A percentile compares a stretch with the other conserved stretches of the same genome.
Conservation (phyloP, 148 eudicot genomes). For the Rhododendron kiyosumense region DNA sequence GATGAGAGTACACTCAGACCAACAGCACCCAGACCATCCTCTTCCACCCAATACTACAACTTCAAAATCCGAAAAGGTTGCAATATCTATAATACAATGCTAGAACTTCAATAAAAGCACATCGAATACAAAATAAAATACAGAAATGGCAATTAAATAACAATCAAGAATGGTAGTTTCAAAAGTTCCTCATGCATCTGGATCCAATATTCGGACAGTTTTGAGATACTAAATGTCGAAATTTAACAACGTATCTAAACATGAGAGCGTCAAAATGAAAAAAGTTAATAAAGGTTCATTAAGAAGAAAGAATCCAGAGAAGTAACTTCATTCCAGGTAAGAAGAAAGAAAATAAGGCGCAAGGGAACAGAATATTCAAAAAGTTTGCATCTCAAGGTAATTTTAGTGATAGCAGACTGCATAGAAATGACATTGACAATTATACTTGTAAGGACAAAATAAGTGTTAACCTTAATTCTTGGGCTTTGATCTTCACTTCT, state of each 20-base stretch:
- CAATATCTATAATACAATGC: background rate
- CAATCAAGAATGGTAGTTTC: background rate
- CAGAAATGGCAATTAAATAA: background rate
- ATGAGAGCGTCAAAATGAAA: background rate
- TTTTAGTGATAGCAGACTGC: background rate
- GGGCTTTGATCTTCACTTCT: constrained; percentile 72
- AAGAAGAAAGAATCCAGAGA: background rate
- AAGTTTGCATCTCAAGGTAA: background rate
- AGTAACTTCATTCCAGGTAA: background rate
- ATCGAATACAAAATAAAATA: no score
- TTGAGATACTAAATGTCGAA: background rate
- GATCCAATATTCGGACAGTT: background rate
- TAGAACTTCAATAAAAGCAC: background rate
- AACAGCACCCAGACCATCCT: background rate
- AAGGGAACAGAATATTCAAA: background rate
- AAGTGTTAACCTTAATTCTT: constrained; percentile 61
- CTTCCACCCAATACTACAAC: background rate
- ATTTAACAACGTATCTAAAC: background rate
- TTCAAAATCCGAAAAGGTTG: background rate
- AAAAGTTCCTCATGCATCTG: background rate
- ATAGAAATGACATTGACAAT: background rate
- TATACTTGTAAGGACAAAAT: background rate
- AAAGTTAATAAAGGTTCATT: no score
- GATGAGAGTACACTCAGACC: background rate
- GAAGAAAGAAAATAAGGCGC: background rate